Evolutionary conservation across 441 rosid genomes (phyloP), one percentile per base, ranked within the genome.

Genomic region (Corymbia citriodora): DNA sequence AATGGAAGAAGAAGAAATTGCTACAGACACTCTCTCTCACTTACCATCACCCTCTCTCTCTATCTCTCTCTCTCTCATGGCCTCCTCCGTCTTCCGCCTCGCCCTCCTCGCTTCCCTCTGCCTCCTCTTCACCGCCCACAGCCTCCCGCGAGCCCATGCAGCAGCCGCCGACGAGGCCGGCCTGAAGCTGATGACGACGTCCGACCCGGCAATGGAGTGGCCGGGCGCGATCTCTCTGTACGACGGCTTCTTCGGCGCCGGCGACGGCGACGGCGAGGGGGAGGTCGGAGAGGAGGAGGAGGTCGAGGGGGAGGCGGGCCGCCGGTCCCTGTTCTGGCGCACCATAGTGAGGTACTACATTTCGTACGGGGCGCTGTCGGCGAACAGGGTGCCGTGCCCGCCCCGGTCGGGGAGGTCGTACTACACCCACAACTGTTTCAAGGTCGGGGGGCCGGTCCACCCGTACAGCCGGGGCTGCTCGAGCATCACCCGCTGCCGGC

Each of bases 351-450:
- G 79, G 63, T 96, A 95, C 91, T 98, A 95, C 95, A 98, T 98
- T 25, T 98, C 99, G 87, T 97, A 98, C 89, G 99, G 99, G 11
- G 98, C 99, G 81, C 92, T 98, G 14, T 91, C 99, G 29, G 99
- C 99, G 7, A 94, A 97, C 90, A 90, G 99, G 87, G 89, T 98
- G 25, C 99, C 99, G 3, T 98, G 99, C 87, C 99, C 99, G 14
- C 96, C 99, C 3, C 94, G 99, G 31, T 97, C 99, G 12, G 99
- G 99, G 54, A 95, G 99, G 93, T 96, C 99, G 17, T 98, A 97
- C 88, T 98, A 98, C 88, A 96, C 99, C 74, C 97, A 93, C 87
- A 94, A 97, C 93, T 98, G 99, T 89, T 96, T 92, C 95, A 91
- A 92, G 65, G 93, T 94, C 9, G 89, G 95, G 57, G 95, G 95